phyloP scores from a whole-genome alignment of 139 green algal genomes.

The Chlorella vulgaris region DNA sequence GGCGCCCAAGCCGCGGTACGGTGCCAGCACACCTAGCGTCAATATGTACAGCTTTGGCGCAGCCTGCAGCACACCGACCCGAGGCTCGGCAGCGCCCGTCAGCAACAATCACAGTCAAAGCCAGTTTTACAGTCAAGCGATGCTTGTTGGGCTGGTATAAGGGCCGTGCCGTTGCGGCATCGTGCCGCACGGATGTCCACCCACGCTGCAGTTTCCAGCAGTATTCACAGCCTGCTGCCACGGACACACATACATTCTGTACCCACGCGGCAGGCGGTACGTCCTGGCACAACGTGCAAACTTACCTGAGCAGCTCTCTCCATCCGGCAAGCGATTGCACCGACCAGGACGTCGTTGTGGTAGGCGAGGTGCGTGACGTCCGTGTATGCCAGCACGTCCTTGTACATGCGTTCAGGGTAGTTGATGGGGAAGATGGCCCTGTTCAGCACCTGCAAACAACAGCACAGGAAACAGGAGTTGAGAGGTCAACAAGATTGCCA shows the following conservation, averaged over 20 bases:
- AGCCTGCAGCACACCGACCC: conserved; percentile 29
- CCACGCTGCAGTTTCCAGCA: neutral
- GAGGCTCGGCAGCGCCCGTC: neutral
- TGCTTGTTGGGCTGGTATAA: too few relatives aligned
- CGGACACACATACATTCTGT: too few relatives aligned
- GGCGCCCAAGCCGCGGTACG: conserved; percentile 77
- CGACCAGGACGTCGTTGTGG: conserved; percentile 60
- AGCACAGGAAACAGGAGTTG: neutral
- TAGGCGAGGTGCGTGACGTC: conserved; percentile 62
- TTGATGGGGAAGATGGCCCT: conserved; percentile 82
- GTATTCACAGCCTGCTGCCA: too few relatives aligned
- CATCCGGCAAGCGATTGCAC: conserved; percentile 74
- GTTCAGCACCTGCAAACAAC: conserved; percentile 57
- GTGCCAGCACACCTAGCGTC: conserved; percentile 85
- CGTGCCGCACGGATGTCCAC: neutral
- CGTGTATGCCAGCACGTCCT: conserved; percentile 50
- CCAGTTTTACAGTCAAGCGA: too few relatives aligned
- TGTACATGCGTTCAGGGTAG: conserved; percentile 68
- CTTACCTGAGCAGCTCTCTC: conserved; percentile 53
- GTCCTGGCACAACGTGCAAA: neutral
- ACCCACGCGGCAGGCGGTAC: too few relatives aligned
- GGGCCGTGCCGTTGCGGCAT: too few relatives aligned
- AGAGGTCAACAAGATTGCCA: too few relatives aligned
- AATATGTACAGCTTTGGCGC: conserved; percentile 85
- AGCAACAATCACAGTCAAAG: neutral